Evolutionary conservation across 805 yeast genomes (phyloP).

Genomic region (Kurtzmaniella fragi): DNA sequence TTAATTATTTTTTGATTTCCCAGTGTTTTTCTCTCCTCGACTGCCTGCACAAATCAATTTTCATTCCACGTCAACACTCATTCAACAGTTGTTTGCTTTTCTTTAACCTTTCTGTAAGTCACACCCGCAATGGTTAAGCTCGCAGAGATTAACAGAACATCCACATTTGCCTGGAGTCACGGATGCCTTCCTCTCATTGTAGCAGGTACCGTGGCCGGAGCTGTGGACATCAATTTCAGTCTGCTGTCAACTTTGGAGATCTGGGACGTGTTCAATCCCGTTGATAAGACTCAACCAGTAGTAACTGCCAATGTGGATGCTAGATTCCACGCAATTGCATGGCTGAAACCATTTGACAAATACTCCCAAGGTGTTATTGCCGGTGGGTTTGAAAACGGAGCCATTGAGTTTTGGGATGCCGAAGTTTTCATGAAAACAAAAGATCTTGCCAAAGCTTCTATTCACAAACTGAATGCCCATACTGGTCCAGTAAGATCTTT

Average conservation of each 20-base stretch:
- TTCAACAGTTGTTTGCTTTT: too few relatives aligned
- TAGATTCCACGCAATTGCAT: conserved; percentile 71
- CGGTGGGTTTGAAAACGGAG: conserved; percentile 85
- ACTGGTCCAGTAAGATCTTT: conserved; percentile 66
- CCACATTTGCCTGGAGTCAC: conserved; percentile 95
- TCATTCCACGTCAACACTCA: too few relatives aligned
- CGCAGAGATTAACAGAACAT: conserved; percentile 76
- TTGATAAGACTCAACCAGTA: conserved; percentile 25
- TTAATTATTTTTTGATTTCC: too few relatives aligned
- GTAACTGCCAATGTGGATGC: conserved; percentile 31
- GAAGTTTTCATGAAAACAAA: conserved; percentile 40
- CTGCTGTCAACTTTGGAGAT: conserved; percentile 74
- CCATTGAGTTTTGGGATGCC: conserved; percentile 74
- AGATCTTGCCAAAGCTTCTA: conserved; percentile 37
- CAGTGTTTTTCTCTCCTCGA: too few relatives aligned
- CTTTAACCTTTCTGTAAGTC: too few relatives aligned
- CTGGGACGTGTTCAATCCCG: conserved; percentile 57
- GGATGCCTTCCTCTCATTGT: conserved; percentile 71
- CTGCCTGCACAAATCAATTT: too few relatives aligned
- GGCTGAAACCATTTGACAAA: conserved; percentile 60
- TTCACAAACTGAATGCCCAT: conserved; percentile 55
- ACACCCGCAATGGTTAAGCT: conserved; percentile 62
- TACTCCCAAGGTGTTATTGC: conserved; percentile 60
- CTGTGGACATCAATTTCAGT: conserved; percentile 83
- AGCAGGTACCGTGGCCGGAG: conserved; percentile 94